Percentiles rank a stretch among this genome's conserved stretches.
These are phyloP conservation scores for Russula earlei DNA, from an alignment of 768 basidiomycete genomes.

Conservation along the genomic window DNA sequence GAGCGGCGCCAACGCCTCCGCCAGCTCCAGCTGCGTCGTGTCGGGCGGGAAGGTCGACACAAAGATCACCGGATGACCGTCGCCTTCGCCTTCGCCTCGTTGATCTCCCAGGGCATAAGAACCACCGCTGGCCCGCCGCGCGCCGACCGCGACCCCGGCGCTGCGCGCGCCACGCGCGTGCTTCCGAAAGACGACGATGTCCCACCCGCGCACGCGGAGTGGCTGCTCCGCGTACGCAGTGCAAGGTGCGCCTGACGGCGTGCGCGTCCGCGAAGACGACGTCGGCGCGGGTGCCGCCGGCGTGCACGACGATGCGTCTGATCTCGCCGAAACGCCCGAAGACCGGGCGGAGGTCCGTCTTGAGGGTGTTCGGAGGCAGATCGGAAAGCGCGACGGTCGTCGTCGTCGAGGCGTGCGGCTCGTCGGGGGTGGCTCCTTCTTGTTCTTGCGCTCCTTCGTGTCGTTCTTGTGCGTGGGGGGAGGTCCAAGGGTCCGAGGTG, in stretches of 20 bases:
- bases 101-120: background rate
- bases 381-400: background rate
- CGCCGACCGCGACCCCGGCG: background rate
- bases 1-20: background rate
- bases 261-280: background rate
- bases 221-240: slow-evolving; percentile 7
- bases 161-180: too few relatives aligned
- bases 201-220: background rate
- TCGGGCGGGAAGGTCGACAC: background rate
- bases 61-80: background rate
- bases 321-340: slow-evolving; percentile 4
- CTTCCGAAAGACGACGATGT: background rate
- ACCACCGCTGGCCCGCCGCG: background rate
- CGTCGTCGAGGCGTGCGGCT: background rate
- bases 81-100: too few relatives aligned
- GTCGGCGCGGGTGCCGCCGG: background rate
- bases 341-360: background rate
- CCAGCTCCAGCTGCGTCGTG: background rate
- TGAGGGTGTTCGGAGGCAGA: background rate
- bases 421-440: background rate
- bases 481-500: background rate
- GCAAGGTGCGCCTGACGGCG: background rate
- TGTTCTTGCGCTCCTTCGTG: background rate
- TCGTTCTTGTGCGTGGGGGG: too few relatives aligned
- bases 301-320: background rate